Conservation (phyloP, 352 stramenopile species). For the Pythium folliculosum region DNA sequence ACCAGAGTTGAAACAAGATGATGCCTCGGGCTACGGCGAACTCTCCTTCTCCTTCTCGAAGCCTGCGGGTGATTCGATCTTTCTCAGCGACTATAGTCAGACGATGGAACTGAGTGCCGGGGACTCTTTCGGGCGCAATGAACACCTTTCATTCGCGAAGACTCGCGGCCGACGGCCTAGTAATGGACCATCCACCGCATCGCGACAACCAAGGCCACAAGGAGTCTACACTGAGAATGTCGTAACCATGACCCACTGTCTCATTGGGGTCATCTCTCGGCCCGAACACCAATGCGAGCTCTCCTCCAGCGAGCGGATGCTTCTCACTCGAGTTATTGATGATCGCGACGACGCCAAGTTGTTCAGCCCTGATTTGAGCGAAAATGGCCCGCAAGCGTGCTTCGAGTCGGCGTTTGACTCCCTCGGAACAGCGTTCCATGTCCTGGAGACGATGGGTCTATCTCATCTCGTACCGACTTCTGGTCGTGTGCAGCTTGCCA, state of each 20-base stretch:
- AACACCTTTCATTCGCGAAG: slow-evolving; percentile 1
- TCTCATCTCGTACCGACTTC: slow-evolving; percentile 22
- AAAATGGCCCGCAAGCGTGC: background rate
- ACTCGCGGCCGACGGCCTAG: background rate
- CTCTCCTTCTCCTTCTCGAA: slow-evolving; percentile 26
- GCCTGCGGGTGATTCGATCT: slow-evolving; percentile 35
- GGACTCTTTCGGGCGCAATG: slow-evolving; percentile 31
- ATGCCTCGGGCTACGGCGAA: background rate
- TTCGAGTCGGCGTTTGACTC: slow-evolving; percentile 18
- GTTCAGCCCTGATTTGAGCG: background rate
- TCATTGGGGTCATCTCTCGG: slow-evolving; percentile 35
- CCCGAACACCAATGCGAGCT: slow-evolving; percentile 13
- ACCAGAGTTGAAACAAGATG: slow-evolving; percentile 9
- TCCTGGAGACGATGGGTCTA: slow-evolving; percentile 38
- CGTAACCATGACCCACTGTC: slow-evolving; percentile 42
- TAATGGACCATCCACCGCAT: background rate
- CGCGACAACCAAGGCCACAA: slow-evolving; percentile 7
- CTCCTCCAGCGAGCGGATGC: slow-evolving; percentile 20
- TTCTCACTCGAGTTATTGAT: slow-evolving; percentile 31
- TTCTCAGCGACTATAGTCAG: slow-evolving; percentile 36
- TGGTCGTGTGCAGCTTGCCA: slow-evolving; percentile 29
- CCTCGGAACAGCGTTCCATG: slow-evolving; percentile 29
- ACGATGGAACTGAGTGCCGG: slow-evolving; percentile 29
- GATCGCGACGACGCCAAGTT: slow-evolving; percentile 19
- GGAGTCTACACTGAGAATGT: slow-evolving; percentile 32